phyloP scores from a whole-genome alignment of 768 basidiomycete genomes.

The Trametes villosa region DNA sequence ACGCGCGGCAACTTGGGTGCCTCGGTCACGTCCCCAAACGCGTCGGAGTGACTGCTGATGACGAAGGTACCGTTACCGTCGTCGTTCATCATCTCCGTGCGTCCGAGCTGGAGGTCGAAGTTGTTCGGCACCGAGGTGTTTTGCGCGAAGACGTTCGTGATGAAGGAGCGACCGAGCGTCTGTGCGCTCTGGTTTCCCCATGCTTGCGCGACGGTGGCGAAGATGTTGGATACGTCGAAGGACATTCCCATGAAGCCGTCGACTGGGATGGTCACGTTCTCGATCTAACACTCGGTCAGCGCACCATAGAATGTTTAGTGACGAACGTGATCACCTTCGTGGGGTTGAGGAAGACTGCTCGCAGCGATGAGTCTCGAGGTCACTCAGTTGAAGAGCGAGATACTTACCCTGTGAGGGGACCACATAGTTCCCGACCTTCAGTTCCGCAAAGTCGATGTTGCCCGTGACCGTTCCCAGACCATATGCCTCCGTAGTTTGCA shows the following conservation, averaged over 20 bases:
- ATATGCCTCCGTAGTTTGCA: constrained; percentile 39
- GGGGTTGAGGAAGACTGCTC: background rate
- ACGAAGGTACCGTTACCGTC: constrained; percentile 30
- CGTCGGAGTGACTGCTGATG: constrained; percentile 29
- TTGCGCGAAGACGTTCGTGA: constrained; percentile 30
- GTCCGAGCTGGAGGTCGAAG: constrained; percentile 33
- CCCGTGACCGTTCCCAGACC: constrained; percentile 46
- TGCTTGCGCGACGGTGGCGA: constrained; percentile 44
- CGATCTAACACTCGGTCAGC: background rate
- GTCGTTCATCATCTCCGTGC: constrained; percentile 22
- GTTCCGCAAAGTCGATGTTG: constrained; percentile 39
- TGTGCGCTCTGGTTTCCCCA: constrained; percentile 12
- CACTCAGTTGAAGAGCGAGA: constrained; percentile 63
- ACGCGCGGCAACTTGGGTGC: constrained; percentile 43
- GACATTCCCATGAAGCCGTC: constrained; percentile 78
- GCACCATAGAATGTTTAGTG: background rate
- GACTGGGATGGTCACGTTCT: constrained; percentile 23
- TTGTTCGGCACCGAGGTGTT: constrained; percentile 27
- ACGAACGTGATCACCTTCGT: background rate
- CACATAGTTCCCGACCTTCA: constrained; percentile 39
- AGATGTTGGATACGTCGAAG: constrained; percentile 72
- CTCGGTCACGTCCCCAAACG: constrained; percentile 19
- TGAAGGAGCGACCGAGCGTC: constrained; percentile 23
- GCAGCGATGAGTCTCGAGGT: constrained; percentile 28
- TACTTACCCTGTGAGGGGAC: constrained; percentile 73